Conservation (phyloP, 75 land plant species). For the Ceratopteris richardii region DNA sequence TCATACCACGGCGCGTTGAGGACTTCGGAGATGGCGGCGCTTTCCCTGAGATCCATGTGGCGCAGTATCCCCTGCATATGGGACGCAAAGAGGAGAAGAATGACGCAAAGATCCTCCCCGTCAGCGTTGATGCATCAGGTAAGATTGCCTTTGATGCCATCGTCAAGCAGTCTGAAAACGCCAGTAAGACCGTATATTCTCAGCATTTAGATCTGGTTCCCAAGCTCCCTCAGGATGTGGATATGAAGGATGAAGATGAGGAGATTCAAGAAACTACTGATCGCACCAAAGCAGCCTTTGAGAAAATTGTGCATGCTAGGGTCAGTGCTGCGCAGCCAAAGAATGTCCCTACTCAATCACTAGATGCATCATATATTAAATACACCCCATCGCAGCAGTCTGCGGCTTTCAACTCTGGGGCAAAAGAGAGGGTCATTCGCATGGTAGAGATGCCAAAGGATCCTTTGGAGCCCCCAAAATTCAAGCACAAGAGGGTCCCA, state of each 20-base stretch:
- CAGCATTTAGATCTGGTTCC: slow-evolving; percentile 88
- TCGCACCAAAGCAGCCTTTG: slow-evolving; percentile 74
- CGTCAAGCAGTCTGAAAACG: slow-evolving; percentile 85
- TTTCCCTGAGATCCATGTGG: slow-evolving; percentile 93
- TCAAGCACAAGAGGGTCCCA: slow-evolving; percentile 97
- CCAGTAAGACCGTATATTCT: slow-evolving; percentile 70
- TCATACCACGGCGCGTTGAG: slow-evolving; percentile 64
- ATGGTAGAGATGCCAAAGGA: slow-evolving; percentile 96
- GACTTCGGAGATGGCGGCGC: slow-evolving; percentile 98
- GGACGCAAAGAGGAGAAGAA: slow-evolving; percentile 61
- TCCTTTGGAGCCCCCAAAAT: slow-evolving; percentile 95
- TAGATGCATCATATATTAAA: slow-evolving; percentile 63
- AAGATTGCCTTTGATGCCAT: slow-evolving; percentile 82
- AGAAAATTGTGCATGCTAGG: slow-evolving; percentile 79
- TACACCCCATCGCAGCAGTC: slow-evolving; percentile 91
- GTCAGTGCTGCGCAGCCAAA: slow-evolving; percentile 95
- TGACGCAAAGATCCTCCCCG: slow-evolving; percentile 58
- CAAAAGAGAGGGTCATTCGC: slow-evolving; percentile 82
- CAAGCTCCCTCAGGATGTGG: slow-evolving; percentile 36
- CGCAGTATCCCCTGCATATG: slow-evolving; percentile 90
- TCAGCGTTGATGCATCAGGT: slow-evolving; percentile 68
- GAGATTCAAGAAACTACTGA: slow-evolving; percentile 52
- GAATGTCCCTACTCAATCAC: slow-evolving; percentile 55
- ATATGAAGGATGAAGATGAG: slow-evolving; percentile 22
- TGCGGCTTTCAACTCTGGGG: slow-evolving; percentile 87